Evolutionary conservation across 306 rosid genomes (phyloP).

Genomic region (Trifolium pratense): DNA sequence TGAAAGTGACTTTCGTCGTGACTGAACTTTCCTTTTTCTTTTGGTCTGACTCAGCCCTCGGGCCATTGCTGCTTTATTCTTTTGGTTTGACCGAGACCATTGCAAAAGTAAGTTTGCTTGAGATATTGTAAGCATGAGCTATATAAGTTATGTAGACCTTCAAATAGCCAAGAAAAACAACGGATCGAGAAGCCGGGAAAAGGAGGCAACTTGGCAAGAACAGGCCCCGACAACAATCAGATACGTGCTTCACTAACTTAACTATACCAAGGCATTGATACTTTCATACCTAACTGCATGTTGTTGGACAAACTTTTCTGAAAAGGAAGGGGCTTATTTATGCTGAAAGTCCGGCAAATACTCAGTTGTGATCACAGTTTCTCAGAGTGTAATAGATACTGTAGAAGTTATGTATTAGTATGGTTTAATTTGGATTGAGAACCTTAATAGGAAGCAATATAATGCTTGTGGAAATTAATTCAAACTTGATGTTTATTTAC

Average conservation of each 20-base stretch:
- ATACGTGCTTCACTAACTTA: constrained; percentile 34
- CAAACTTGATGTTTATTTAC: not conserved
- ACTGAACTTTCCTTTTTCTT: constrained; percentile 12
- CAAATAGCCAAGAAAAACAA: constrained; percentile 11
- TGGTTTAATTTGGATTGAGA: constrained; percentile 12
- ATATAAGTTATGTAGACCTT: not conserved
- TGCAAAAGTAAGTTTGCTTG: constrained; percentile 10
- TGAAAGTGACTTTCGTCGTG: constrained; percentile 38
- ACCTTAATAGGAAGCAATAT: constrained; percentile 9
- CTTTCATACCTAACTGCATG: constrained; percentile 5
- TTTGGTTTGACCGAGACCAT: constrained; percentile 38
- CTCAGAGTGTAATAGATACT: constrained; percentile 20
- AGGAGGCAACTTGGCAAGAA: constrained; percentile 34
- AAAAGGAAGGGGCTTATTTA: constrained; percentile 1
- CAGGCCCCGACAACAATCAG: constrained; percentile 23
- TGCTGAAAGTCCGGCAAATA: not conserved
- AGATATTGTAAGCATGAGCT: constrained; percentile 39
- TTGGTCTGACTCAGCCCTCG: constrained; percentile 22
- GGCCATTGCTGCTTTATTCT: constrained; percentile 26
- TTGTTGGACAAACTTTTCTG: constrained; percentile 20
- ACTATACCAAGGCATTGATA: constrained; percentile 16
- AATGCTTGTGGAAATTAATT: not conserved
- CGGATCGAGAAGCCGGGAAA: constrained; percentile 14
- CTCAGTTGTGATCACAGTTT: constrained; percentile 8
- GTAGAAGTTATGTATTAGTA: constrained; percentile 14